phyloP scores from a whole-genome alignment of 2,329 filamentous ascomycete genomes.

The Sporothrix brunneoviolacea region DNA sequence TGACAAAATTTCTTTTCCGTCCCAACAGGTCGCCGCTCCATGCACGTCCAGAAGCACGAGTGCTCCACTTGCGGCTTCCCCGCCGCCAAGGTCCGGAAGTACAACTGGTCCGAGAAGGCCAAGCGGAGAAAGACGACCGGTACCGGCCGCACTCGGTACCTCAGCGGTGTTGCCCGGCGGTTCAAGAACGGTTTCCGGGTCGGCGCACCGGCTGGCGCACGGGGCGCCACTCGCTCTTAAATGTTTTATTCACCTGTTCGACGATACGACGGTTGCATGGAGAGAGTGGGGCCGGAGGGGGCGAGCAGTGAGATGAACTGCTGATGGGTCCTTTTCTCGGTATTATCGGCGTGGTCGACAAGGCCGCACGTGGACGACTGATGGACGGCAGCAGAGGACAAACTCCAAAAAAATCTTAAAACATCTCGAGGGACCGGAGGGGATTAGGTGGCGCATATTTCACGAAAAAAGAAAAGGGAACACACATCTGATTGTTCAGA shows the following conservation, averaged over 20 bases:
- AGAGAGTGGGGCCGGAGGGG: too few relatives aligned
- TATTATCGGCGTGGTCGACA: too few relatives aligned
- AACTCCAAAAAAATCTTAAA: too few relatives aligned
- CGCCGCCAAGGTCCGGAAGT: slow-evolving; percentile 94
- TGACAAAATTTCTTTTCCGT: slow-evolving; percentile 48
- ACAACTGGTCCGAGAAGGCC: slow-evolving; percentile 99
- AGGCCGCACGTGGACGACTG: too few relatives aligned
- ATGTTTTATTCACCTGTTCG: neutral
- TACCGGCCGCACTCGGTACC: slow-evolving; percentile 90
- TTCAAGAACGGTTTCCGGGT: slow-evolving; percentile 98
- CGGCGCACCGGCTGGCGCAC: slow-evolving; percentile 77
- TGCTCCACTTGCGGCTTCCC: slow-evolving; percentile 95
- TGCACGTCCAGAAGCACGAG: slow-evolving; percentile 99
- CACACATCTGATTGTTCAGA: too few relatives aligned
- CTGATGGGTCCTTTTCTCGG: too few relatives aligned
- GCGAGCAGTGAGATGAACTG: too few relatives aligned
- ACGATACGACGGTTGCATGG: too few relatives aligned
- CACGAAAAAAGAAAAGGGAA: too few relatives aligned
- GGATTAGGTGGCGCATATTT: too few relatives aligned
- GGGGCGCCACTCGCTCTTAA: slow-evolving; percentile 47
- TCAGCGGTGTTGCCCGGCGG: slow-evolving; percentile 85
- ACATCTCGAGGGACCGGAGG: too few relatives aligned
- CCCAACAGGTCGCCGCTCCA: slow-evolving; percentile 88
- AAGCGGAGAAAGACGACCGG: slow-evolving; percentile 99
- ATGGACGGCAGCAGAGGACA: too few relatives aligned